A percentile compares a stretch with the other conserved stretches of the same genome.
These are phyloP conservation scores for Metschnikowia continentalis DNA, from an alignment of 805 yeast genomes.

Conservation along the genomic window DNA sequence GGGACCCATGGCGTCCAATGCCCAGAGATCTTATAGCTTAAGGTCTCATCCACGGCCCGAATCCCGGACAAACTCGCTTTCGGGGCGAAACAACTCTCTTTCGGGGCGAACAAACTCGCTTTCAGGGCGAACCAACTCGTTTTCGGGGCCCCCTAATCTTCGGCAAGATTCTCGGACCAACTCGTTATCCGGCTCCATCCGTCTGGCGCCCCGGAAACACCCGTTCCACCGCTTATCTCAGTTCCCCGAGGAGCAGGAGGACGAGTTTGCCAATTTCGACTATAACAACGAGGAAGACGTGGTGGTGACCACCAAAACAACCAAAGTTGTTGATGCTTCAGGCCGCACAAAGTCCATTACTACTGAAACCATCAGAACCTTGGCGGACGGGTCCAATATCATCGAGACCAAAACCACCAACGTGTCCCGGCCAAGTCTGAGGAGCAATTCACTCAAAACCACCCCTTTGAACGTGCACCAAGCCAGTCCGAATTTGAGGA, in stretches of 20 bases:
- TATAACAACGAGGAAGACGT: conserved; percentile 19
- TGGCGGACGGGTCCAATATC: conserved; percentile 42
- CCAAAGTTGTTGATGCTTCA: conserved; percentile 44
- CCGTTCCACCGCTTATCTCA: not conserved
- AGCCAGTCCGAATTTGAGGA: conserved; percentile 24
- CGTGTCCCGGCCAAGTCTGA: conserved; percentile 31
- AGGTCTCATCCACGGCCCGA: not conserved
- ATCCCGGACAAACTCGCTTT: conserved; percentile 3
- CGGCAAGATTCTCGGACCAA: conserved; percentile 1
- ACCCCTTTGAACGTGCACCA: conserved; percentile 18
- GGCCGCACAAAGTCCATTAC: conserved; percentile 57
- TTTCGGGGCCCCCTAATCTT: not conserved
- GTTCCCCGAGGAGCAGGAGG: conserved; percentile 17
- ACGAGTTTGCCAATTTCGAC: conserved; percentile 17
- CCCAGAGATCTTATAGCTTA: conserved; percentile 1
- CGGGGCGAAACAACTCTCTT: conserved; percentile 2
- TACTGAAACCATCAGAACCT: conserved; percentile 46
- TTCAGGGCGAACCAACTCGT: not conserved
- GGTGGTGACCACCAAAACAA: conserved; percentile 43
- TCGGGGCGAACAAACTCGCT: conserved; percentile 2
- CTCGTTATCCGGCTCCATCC: conserved; percentile 1
- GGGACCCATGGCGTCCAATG: not conserved
- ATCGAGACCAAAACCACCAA: conserved; percentile 42
- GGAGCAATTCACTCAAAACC: conserved; percentile 26
- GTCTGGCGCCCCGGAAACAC: conserved; percentile 5